These are phyloP conservation scores for Oenanthe sinensis DNA, from an alignment of 129 eudicot genomes.

Conservation along the genomic window DNA sequence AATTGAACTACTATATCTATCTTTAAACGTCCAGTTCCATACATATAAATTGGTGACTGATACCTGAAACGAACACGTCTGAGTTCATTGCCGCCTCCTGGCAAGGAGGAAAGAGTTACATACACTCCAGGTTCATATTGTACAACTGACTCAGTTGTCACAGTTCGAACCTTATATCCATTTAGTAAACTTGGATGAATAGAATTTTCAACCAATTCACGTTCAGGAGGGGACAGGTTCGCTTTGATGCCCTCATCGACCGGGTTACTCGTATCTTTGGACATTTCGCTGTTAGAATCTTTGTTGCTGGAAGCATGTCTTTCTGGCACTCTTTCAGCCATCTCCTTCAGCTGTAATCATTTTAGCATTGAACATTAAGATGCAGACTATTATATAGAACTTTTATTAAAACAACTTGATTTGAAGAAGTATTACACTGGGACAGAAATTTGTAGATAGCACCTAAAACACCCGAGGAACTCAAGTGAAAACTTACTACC, in stretches of 20 bases:
- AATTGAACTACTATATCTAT: background rate
- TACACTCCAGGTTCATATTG: conserved; percentile 64
- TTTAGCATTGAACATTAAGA: background rate
- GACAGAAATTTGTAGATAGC: background rate
- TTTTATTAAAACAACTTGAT: background rate
- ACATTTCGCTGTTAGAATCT: conserved; percentile 13
- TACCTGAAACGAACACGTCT: conserved; percentile 75
- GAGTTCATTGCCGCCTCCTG: conserved; percentile 51
- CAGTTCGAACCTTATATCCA: conserved; percentile 27
- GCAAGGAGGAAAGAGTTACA: conserved; percentile 38
- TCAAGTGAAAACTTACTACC: background rate
- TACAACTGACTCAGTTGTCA: conserved; percentile 37
- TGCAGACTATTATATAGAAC: background rate
- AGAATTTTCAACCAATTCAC: conserved; percentile 17
- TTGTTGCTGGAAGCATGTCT: conserved; percentile 18
- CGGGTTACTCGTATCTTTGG: background rate
- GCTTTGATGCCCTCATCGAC: conserved; percentile 25
- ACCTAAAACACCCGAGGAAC: background rate
- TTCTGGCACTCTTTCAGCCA: conserved; percentile 32
- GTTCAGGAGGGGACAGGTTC: conserved; percentile 21
- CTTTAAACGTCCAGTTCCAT: background rate
- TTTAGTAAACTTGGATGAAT: conserved; percentile 16
- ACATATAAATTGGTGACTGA: background rate
- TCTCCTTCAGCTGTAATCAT: conserved; percentile 45
- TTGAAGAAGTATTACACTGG: background rate